Conservation (phyloP, 2,329 filamentous ascomycete species). For the Monilinia polystroma region DNA sequence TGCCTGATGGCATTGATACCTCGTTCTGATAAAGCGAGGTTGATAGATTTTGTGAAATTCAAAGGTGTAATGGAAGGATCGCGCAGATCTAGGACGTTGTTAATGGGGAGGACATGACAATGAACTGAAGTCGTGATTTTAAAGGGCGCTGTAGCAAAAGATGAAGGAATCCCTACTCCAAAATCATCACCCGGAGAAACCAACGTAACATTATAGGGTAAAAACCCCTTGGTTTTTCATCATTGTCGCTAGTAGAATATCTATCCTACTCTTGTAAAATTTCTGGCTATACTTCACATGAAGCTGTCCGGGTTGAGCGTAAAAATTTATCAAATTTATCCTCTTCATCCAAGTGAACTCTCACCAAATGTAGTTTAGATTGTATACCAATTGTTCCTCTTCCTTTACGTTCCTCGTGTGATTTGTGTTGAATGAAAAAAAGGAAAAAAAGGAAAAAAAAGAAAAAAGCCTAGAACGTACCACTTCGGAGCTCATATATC, state of each 20-base stretch:
- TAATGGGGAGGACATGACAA: not conserved
- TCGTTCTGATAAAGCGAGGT: conserved; percentile 88
- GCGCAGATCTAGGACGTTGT: conserved; percentile 67
- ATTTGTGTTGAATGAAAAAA: conserved; percentile 2
- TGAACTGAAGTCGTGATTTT: not conserved
- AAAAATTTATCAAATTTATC: not conserved
- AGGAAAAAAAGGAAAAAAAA: conserved; percentile 38
- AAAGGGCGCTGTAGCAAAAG: not conserved
- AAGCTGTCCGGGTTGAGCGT: not conserved
- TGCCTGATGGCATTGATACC: conserved; percentile 84
- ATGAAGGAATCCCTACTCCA: not conserved
- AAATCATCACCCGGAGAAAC: not conserved
- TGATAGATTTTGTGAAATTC: conserved; percentile 99
- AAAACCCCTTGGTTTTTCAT: not conserved
- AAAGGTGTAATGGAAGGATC: conserved; percentile 78
- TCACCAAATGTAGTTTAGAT: not conserved
- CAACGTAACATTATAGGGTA: too few species aligned
- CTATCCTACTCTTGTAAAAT: not conserved
- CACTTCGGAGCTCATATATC: conserved; percentile 87
- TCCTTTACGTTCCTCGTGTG: not conserved
- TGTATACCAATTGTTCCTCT: not conserved
- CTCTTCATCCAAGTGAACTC: not conserved
- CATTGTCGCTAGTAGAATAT: not conserved
- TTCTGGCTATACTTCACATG: conserved; percentile 10
- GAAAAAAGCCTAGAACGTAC: conserved; percentile 53